Conservation (phyloP, 2,329 filamentous ascomycete genomes). For the Colletotrichum tropicale region DNA sequence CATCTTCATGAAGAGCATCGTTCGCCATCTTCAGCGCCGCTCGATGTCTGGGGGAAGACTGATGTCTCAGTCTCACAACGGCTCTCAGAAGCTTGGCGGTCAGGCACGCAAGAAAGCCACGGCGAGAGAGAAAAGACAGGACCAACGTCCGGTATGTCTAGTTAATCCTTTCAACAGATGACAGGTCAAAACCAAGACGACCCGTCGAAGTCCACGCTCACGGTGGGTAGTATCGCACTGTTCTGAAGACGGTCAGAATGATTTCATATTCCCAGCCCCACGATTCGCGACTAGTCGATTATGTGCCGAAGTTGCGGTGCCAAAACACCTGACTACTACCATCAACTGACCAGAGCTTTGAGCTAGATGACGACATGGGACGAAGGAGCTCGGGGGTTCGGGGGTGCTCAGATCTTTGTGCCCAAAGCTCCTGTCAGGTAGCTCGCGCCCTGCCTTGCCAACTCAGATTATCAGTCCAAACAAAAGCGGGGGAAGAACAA, state of each 20-base stretch:
- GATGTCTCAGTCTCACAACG: background rate
- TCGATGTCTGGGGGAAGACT: background rate
- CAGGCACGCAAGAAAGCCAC: background rate
- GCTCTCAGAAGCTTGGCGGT: background rate
- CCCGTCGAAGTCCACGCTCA: background rate
- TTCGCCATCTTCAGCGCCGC: background rate
- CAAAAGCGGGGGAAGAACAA: background rate
- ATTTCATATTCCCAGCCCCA: background rate
- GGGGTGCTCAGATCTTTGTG: background rate
- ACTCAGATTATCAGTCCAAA: background rate
- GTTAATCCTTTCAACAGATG: background rate
- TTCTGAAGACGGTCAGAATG: background rate
- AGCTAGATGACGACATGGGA: constrained; percentile 7
- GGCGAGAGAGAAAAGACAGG: background rate
- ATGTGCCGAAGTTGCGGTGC: background rate
- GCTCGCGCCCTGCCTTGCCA: background rate
- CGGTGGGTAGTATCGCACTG: background rate
- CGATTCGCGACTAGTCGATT: background rate
- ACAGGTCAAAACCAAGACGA: background rate
- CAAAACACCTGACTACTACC: background rate
- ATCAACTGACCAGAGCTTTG: background rate
- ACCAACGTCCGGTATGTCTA: background rate
- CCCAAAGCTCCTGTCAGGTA: background rate
- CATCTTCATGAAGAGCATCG: background rate
- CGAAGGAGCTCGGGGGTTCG: background rate